phyloP scores from a whole-genome alignment of 495 filamentous ascomycete genomes.

The Lineolata rhizophorae region DNA sequence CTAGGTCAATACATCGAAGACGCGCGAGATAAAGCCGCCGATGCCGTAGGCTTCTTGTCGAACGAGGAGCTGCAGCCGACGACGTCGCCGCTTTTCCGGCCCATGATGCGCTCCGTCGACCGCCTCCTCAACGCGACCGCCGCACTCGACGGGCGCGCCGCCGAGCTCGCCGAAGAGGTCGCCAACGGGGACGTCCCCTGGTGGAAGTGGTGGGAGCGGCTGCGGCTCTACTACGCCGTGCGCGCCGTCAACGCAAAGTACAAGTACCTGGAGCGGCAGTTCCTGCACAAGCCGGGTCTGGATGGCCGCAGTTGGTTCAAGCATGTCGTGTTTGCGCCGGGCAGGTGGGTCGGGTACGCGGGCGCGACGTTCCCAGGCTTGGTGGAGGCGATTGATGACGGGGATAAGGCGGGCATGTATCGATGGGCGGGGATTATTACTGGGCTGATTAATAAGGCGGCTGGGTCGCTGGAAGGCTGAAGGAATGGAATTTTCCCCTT shows the following conservation, averaged over 20 bases:
- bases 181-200: constrained; percentile 34
- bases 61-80: background rate
- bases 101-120: constrained; percentile 25
- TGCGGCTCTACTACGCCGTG: constrained; percentile 33
- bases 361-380: constrained; percentile 47
- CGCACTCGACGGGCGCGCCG: constrained; percentile 30
- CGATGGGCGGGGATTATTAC: constrained; percentile 17
- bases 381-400: constrained; percentile 34
- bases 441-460: constrained; percentile 13
- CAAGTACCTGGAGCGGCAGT: constrained; percentile 38
- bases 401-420: constrained; percentile 18
- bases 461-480: constrained; percentile 8
- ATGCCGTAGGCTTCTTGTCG: background rate
- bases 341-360: constrained; percentile 74
- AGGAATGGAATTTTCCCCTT: too few relatives aligned
- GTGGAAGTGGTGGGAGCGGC: constrained; percentile 56
- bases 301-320: constrained; percentile 43
- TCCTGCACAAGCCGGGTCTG: constrained; percentile 33
- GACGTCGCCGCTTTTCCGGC: constrained; percentile 16
- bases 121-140: constrained; percentile 25
- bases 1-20: constrained; percentile 27
- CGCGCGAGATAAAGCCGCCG: constrained; percentile 24
- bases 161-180: constrained; percentile 26
- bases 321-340: constrained; percentile 50
- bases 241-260: constrained; percentile 41